Evolutionary conservation across 2,329 filamentous ascomycete genomes (phyloP).

Genomic region (Calonectria leucothoes): DNA sequence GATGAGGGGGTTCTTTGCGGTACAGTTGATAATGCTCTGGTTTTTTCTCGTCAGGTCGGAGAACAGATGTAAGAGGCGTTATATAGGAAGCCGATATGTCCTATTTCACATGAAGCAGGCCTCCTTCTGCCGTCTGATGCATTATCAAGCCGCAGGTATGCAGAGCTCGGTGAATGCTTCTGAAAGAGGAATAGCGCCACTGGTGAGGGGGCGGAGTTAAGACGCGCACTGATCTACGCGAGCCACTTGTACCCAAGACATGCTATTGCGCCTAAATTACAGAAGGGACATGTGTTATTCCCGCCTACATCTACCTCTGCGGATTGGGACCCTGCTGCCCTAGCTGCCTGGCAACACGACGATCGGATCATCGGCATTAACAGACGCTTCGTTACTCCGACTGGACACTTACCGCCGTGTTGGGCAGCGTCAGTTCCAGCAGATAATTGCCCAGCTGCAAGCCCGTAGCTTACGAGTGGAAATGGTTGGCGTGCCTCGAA

Average conservation of each 20-base stretch:
- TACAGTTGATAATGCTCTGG: background rate
- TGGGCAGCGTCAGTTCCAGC: background rate
- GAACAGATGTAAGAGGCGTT: background rate
- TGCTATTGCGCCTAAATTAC: background rate
- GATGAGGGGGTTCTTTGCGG: background rate
- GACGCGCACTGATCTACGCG: background rate
- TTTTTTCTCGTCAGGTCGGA: too few species aligned
- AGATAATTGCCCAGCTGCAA: background rate
- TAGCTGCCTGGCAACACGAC: background rate
- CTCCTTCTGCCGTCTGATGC: background rate
- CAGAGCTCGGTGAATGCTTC: conserved; percentile 13
- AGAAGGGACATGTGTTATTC: background rate
- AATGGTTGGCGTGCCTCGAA: background rate
- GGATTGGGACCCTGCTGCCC: background rate
- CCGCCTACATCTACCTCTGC: background rate
- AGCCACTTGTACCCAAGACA: background rate
- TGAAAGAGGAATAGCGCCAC: background rate
- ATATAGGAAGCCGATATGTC: background rate
- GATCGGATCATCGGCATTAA: background rate
- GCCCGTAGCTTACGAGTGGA: background rate
- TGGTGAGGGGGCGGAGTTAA: conserved; percentile 1
- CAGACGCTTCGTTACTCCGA: background rate
- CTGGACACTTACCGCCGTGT: background rate
- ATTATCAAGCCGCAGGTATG: background rate
- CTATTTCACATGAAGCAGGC: background rate